Evolutionary conservation across 768 basidiomycete species (phyloP).

Genomic region (Hemileccinum impolitum): DNA sequence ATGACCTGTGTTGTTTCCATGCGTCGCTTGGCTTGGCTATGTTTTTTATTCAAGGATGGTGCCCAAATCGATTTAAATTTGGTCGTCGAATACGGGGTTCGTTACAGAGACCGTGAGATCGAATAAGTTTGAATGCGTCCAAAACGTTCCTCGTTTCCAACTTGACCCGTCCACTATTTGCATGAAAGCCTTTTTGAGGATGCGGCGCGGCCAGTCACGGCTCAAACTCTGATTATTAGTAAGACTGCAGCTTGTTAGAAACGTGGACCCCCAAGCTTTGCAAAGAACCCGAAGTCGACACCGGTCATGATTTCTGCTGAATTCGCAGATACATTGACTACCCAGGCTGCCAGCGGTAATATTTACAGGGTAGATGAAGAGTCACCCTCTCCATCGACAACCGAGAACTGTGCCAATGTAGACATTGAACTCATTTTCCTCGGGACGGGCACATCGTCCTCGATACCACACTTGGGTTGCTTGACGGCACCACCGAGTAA

Average conservation of each 20-base stretch:
- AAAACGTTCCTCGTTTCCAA: too few species aligned
- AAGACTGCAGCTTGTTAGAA: background rate
- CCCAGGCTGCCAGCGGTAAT: too few species aligned
- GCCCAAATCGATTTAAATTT: too few species aligned
- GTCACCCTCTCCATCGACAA: background rate
- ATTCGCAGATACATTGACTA: too few species aligned
- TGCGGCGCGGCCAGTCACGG: too few species aligned
- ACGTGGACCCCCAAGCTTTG: background rate
- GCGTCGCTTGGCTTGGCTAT: background rate
- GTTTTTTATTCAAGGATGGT: too few species aligned
- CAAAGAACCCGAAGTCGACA: background rate
- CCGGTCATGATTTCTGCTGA: background rate
- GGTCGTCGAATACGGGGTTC: too few species aligned
- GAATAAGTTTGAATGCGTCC: too few species aligned
- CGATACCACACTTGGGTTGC: slow-evolving; percentile 68
- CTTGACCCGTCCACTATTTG: background rate
- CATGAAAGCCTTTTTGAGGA: too few species aligned
- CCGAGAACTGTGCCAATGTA: background rate
- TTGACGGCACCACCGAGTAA: slow-evolving; percentile 61
- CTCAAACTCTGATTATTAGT: too few species aligned
- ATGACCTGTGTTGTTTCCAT: background rate
- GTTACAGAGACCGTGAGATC: too few species aligned
- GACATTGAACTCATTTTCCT: slow-evolving; percentile 70
- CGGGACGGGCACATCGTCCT: slow-evolving; percentile 79
- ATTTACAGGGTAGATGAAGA: background rate